Evolutionary conservation across 2,329 filamentous ascomycete species (phyloP), one percentile per base, ranked within the genome.

Genomic region (Lecanicillium sp.): DNA sequence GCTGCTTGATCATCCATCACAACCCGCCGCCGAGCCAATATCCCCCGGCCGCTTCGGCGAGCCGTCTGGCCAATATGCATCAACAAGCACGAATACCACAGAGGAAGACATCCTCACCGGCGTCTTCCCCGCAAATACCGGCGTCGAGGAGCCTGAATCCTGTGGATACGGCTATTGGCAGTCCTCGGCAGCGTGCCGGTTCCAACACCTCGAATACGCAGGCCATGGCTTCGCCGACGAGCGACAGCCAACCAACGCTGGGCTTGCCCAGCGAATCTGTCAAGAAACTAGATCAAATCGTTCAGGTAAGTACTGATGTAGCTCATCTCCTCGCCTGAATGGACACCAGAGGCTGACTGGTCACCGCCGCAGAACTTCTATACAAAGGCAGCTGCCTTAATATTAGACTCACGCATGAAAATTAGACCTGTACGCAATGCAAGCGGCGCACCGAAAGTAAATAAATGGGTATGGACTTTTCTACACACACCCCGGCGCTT

Each of bases 281-380:
- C 58, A 78, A 74, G 63, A 92, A 92, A 67, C 71, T 96, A 50
- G 92, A 94, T 60, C 88, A 95, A 65, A 92, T 97, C 55, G 81
- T 96, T 52, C 87, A 92, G 75, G 88, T 94, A 52, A 33, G 53
- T 47, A n/a, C n/a, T n/a, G n/a, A n/a, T n/a, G n/a, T n/a, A n/a
- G n/a, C n/a, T n/a, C n/a, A n/a, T n/a, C n/a, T n/a, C n/a, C n/a
- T n/a, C n/a, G n/a, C n/a, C n/a, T n/a, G n/a, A n/a, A n/a, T n/a
- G n/a, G n/a, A n/a, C n/a, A n/a, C n/a, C n/a, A n/a, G n/a, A n/a
- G n/a, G n/a, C n/a, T n/a, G n/a, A n/a, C n/a, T n/a, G n/a, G n/a
- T n/a, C n/a, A n/a, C n/a, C n/a, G n/a, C n/a, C n/a, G n/a, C n/a
- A 96, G 88, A 95, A 96, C 58, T 92, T 94, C 62, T 86, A 89